phyloP scores from a whole-genome alignment of 73 alveolate genomes.

The Paramecium primaurelia region DNA sequence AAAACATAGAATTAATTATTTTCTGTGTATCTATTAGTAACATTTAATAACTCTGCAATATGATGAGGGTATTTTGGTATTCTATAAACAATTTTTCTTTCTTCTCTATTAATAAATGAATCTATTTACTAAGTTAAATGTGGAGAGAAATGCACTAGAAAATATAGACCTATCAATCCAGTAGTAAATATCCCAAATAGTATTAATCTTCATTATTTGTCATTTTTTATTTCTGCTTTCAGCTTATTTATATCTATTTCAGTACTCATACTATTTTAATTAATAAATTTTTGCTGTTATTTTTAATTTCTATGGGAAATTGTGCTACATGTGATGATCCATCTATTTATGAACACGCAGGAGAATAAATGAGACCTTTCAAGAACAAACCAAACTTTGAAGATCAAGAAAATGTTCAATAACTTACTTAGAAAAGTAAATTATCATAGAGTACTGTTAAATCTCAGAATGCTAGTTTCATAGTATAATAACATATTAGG shows the following conservation, averaged over 20 bases:
- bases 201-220: constrained; percentile 15
- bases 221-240: background rate
- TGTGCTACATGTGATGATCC: constrained; percentile 66
- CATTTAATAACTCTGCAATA: constrained; percentile 61
- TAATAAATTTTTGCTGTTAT: constrained; percentile 27
- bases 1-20: constrained; percentile 65
- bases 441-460: constrained; percentile 27
- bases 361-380: constrained; percentile 44
- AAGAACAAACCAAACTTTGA: constrained; percentile 3
- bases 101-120: constrained; percentile 37
- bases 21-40: constrained; percentile 62
- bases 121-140: constrained; percentile 24
- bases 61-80: constrained; percentile 74
- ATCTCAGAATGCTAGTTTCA: constrained; percentile 41
- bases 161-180: background rate
- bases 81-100: constrained; percentile 61
- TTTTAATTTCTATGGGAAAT: constrained; percentile 50
- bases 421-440: background rate
- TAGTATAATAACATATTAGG: constrained; percentile 45
- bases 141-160: constrained; percentile 42
- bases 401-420: constrained; percentile 19
- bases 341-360: constrained; percentile 35
- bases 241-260: constrained; percentile 16
- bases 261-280: background rate
- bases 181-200: background rate